Percentiles rank a stretch among this genome's conserved stretches.
Evolutionary conservation across 139 green algal genomes (phyloP).

Genomic region (Chlamydomonas sphaeroides): DNA sequence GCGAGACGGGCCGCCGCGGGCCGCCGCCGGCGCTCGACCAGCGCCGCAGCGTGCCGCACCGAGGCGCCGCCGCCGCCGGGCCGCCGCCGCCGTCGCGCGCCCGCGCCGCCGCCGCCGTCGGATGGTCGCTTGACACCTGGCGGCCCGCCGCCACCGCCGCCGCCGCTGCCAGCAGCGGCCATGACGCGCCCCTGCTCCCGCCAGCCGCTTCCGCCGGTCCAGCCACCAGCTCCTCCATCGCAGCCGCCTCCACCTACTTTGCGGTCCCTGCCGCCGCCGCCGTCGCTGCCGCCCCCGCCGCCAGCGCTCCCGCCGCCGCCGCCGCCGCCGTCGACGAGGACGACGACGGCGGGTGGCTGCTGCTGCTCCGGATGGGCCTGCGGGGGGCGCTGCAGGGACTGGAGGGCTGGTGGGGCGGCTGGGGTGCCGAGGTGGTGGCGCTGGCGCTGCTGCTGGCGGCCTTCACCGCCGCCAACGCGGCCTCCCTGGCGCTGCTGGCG

Average conservation of each 20-base stretch:
- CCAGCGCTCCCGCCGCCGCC: background rate
- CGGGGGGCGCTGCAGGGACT: background rate
- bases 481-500: constrained; percentile 60
- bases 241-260: background rate
- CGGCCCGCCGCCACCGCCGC: background rate
- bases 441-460: constrained; percentile 68
- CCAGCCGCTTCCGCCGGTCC: background rate
- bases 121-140: too few relatives aligned
- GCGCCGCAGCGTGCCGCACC: too few relatives aligned
- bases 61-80: too few relatives aligned
- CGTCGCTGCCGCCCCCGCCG: background rate
- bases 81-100: too few relatives aligned
- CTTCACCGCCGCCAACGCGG: constrained; percentile 56
- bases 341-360: too few relatives aligned
- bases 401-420: constrained; percentile 46
- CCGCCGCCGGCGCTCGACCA: too few relatives aligned
- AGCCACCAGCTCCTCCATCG: background rate
- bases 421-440: constrained; percentile 62
- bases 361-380: background rate
- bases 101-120: too few relatives aligned
- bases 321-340: background rate
- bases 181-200: background rate
- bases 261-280: background rate
- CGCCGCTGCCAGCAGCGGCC: background rate
- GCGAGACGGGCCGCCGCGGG: too few relatives aligned